These are phyloP conservation scores for Athelia psychrophila DNA, from an alignment of 1,284 basidiomycete species.

Conservation along the genomic window DNA sequence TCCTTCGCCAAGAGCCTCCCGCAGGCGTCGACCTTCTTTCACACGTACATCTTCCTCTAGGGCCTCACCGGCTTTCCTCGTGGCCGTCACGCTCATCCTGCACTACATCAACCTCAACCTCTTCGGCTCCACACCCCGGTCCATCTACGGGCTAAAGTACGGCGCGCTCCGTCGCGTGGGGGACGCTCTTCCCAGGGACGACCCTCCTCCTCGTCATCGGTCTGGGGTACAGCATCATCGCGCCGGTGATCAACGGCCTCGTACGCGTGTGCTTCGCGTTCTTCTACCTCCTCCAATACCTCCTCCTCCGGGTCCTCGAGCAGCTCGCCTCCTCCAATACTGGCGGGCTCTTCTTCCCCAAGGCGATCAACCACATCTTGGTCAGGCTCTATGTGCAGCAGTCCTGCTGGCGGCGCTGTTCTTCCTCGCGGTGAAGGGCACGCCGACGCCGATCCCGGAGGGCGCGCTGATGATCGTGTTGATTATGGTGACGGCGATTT, in stretches of 20 bases:
- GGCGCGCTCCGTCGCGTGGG: conserved; percentile 75
- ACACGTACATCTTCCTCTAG: conserved; percentile 76
- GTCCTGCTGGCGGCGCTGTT: conserved; percentile 84
- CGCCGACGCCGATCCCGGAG: conserved; percentile 57
- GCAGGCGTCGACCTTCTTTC: conserved; percentile 88
- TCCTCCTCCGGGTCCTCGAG: conserved; percentile 81
- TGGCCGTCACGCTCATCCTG: conserved; percentile 71
- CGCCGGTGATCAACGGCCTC: conserved; percentile 93
- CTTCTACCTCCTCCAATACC: conserved; percentile 85
- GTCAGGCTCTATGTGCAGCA: conserved; percentile 90
- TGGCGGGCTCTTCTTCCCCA: conserved; percentile 94
- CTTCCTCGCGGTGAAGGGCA: conserved; percentile 60
- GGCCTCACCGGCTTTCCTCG: conserved; percentile 78
- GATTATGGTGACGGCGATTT: conserved; percentile 73
- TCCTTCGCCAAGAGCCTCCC: conserved; percentile 81
- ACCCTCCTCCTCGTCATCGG: conserved; percentile 80
- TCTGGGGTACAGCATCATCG: conserved; percentile 88
- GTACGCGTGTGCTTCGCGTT: conserved; percentile 80
- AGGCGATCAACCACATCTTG: conserved; percentile 90
- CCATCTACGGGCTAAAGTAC: conserved; percentile 78
- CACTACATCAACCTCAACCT: conserved; percentile 87
- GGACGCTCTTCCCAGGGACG: conserved; percentile 77
- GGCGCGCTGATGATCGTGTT: conserved; percentile 83
- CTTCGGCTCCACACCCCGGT: conserved; percentile 88
- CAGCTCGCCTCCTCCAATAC: conserved; percentile 79